Percentiles rank a stretch among this genome's conserved stretches.
Evolutionary conservation across 192 early-diverging fungal species (phyloP).

Genomic region (Dispira simplex): DNA sequence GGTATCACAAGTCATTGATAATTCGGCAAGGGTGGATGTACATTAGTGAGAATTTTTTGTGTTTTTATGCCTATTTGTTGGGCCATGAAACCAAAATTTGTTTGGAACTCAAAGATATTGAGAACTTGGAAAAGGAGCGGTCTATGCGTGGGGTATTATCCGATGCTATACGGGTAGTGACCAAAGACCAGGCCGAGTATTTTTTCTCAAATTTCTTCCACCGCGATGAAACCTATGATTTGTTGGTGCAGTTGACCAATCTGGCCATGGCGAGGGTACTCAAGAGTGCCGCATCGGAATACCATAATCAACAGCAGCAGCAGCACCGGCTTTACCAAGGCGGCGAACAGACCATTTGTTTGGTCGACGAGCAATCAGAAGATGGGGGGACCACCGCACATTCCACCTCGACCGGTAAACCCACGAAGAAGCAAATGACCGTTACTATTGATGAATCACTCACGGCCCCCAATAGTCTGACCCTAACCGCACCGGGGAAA

Average conservation of each 20-base stretch:
- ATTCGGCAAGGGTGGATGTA: constrained; percentile 97
- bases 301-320: constrained; percentile 6
- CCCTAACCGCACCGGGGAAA: neutral
- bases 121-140: constrained; percentile 71
- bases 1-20: constrained; percentile 59
- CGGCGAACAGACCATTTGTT: constrained; percentile 19
- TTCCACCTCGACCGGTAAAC: too few relatives aligned
- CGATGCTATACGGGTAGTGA: constrained; percentile 75
- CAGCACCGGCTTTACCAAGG: constrained; percentile 15
- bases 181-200: constrained; percentile 60
- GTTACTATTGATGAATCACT: constrained; percentile 2
- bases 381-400: too few relatives aligned
- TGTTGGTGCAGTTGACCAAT: constrained; percentile 80
- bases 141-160: constrained; percentile 85
- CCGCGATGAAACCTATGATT: constrained; percentile 90
- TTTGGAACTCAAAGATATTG: constrained; percentile 84
- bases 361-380: neutral
- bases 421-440: neutral
- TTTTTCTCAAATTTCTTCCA: constrained; percentile 91
- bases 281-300: constrained; percentile 55
- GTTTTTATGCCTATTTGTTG: constrained; percentile 91
- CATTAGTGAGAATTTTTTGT: constrained; percentile 79
- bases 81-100: constrained; percentile 85
- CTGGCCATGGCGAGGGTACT: constrained; percentile 78
- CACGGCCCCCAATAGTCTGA: neutral